Evolutionary conservation across 164 flowering plant species (phyloP), one percentile per base, ranked within the genome.

Genomic region (Protea cynaroides): DNA sequence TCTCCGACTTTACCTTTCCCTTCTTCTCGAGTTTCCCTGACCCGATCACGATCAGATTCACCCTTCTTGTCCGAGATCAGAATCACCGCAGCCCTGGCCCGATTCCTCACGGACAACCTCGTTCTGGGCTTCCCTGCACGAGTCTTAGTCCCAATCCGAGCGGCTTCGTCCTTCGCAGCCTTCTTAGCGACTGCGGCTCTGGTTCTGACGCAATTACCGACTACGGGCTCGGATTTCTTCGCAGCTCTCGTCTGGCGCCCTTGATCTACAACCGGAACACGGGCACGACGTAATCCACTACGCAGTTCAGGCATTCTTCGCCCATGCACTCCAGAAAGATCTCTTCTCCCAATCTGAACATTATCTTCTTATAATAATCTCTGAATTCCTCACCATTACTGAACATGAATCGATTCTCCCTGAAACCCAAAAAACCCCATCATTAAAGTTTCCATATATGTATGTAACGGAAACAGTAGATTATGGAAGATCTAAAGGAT

Each of bases 261-360:
- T 24, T 63, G 64, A 64, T 64, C 72, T 69, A 65, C 62, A 11
- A 63, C 65, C 68, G 75, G 76, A 73, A 72, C 75, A 71, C 89
- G 87, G 69, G 82, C 81, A 29, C 78, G 72, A 64, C 84, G 85
- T 60, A 73, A 81, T 62, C 88, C 89, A 56, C 78, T 81, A 23
- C 84, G 92, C 80, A 86, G 78, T 82, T 83, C 88, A 65, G 87
- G 87, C 91, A 86, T 86, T 72, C 71, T 74, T 75, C 66, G 50
- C 79, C 95, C 91, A 84, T 82, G 67, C 77, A 83, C 80, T 71
- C 73, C 54, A 38, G 49, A 65, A 59, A 49, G 4, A 2, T 7
- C 34, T 61, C 73, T 62, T 36, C 61, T 63, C 61, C 37, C 50
- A 63, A 61, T 50, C 74, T 58, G 66, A 76, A 62, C 86, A 80